Conservation (phyloP, 1,139 yeast species). For the Candida frijolesensis region DNA sequence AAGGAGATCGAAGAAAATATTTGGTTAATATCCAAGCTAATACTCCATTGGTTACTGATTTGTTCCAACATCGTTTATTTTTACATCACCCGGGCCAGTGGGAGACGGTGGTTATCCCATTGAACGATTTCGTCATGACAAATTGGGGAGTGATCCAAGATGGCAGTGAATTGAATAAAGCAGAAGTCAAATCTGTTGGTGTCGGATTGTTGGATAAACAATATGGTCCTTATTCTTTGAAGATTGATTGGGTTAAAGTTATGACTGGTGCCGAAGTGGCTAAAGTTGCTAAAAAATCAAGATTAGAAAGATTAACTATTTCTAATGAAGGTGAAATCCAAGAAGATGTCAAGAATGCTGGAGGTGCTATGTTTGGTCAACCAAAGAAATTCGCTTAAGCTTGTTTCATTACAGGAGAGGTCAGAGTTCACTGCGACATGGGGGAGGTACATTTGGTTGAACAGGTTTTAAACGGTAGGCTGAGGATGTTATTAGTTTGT, state of each 20-base stretch:
- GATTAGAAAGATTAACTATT: constrained; percentile 17
- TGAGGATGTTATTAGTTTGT: not conserved
- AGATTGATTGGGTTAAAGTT: constrained; percentile 75
- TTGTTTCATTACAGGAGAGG: not conserved
- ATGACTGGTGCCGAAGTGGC: constrained; percentile 58
- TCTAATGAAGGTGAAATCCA: constrained; percentile 5
- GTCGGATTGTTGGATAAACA: constrained; percentile 78
- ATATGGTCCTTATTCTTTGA: constrained; percentile 73
- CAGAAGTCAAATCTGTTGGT: constrained; percentile 73
- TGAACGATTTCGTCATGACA: constrained; percentile 78
- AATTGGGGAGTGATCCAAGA: constrained; percentile 83
- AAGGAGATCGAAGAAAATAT: constrained; percentile 75
- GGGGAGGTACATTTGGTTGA: not conserved
- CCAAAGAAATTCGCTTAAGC: constrained; percentile 6
- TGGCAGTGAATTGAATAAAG: constrained; percentile 59
- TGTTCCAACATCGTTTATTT: constrained; percentile 81
- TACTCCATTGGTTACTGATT: constrained; percentile 74
- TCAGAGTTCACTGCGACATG: no score
- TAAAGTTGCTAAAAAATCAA: constrained; percentile 35
- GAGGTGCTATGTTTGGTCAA: constrained; percentile 9
- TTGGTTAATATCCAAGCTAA: constrained; percentile 82
- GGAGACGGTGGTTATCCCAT: constrained; percentile 81
- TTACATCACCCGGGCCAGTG: constrained; percentile 75
- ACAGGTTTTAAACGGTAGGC: constrained; percentile 3
- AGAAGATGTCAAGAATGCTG: not conserved